Conservation (phyloP, 2,329 filamentous ascomycete genomes). For the Aspergillus transmontanensis region DNA sequence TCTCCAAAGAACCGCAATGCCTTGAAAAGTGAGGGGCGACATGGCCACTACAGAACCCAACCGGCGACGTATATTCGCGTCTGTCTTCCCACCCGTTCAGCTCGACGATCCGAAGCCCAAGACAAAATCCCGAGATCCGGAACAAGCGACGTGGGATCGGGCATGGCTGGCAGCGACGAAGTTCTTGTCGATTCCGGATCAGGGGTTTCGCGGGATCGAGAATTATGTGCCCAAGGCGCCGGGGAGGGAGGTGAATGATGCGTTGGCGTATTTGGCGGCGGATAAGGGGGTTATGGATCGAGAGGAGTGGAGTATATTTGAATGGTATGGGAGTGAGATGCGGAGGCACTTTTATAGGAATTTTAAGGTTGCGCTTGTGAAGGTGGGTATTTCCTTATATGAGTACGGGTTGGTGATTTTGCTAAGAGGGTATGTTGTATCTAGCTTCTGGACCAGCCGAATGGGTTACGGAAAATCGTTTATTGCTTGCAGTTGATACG, state of each 20-base stretch:
- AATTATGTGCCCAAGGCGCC: slow-evolving; percentile 25
- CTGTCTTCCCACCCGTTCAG: slow-evolving; percentile 45
- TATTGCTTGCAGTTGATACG: slow-evolving; percentile 39
- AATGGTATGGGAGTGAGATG: slow-evolving; percentile 49
- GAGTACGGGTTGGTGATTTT: background rate
- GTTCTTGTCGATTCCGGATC: slow-evolving; percentile 43
- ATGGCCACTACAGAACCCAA: slow-evolving; percentile 28
- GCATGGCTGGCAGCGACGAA: slow-evolving; percentile 45
- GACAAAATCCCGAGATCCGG: slow-evolving; percentile 25
- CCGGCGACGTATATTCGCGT: slow-evolving; percentile 46
- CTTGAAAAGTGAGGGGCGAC: background rate
- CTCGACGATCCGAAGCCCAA: slow-evolving; percentile 35
- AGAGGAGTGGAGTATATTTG: slow-evolving; percentile 35
- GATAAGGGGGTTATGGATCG: slow-evolving; percentile 13
- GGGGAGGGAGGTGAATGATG: slow-evolving; percentile 33
- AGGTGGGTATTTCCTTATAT: slow-evolving; percentile 28
- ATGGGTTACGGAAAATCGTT: slow-evolving; percentile 35
- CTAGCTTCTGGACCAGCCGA: slow-evolving; percentile 29
- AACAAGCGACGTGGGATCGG: slow-evolving; percentile 40
- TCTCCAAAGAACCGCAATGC: background rate
- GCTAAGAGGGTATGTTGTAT: background rate
- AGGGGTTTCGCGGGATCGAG: slow-evolving; percentile 29
- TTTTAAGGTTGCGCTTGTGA: slow-evolving; percentile 33
- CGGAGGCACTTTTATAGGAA: slow-evolving; percentile 46
- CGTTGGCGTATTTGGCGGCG: slow-evolving; percentile 36